These are phyloP conservation scores for Basidiobolus meristosporus DNA, from an alignment of 371 early-diverging fungal species.

Conservation along the genomic window DNA sequence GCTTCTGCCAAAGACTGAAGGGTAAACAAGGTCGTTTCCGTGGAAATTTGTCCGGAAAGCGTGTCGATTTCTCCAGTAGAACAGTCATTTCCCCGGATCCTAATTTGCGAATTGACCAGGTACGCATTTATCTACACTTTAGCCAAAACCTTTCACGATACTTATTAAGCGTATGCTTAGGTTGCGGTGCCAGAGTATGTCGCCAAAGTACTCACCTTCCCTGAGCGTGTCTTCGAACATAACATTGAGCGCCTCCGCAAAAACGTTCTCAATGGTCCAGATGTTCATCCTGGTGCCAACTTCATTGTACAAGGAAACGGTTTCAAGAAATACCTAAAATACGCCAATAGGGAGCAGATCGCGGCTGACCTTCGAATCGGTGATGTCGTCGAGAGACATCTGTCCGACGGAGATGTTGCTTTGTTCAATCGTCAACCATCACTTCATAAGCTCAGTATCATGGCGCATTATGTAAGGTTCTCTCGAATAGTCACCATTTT, in stretches of 20 bases:
- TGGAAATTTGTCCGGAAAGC: conserved; percentile 98
- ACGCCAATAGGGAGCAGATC: conserved; percentile 41
- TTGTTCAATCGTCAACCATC: conserved; percentile 99
- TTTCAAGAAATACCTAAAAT: conserved; percentile 52
- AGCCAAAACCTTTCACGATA: not conserved
- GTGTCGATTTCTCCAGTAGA: conserved; percentile 98
- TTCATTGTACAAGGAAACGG: conserved; percentile 44
- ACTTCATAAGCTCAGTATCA: conserved; percentile 95
- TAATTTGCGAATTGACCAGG: conserved; percentile 96
- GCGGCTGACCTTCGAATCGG: conserved; percentile 70
- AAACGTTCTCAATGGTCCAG: conserved; percentile 79
- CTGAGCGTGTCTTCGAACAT: conserved; percentile 81
- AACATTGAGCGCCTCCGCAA: conserved; percentile 72
- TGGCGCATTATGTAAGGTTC: conserved; percentile 91
- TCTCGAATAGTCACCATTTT: not conserved
- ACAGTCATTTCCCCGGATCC: conserved; percentile 99
- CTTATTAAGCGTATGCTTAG: conserved; percentile 2
- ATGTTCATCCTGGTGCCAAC: conserved; percentile 91
- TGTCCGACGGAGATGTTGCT: conserved; percentile 94
- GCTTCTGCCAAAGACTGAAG: conserved; percentile 95
- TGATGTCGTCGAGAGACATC: conserved; percentile 94
- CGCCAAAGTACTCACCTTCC: conserved; percentile 93
- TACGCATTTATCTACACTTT: conserved; percentile 7
- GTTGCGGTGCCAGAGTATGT: conserved; percentile 88
- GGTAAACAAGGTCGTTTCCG: conserved; percentile 99